Evolutionary conservation across 2,329 filamentous ascomycete genomes (phyloP).

Genomic region (Pseudogymnoascus sp.): DNA sequence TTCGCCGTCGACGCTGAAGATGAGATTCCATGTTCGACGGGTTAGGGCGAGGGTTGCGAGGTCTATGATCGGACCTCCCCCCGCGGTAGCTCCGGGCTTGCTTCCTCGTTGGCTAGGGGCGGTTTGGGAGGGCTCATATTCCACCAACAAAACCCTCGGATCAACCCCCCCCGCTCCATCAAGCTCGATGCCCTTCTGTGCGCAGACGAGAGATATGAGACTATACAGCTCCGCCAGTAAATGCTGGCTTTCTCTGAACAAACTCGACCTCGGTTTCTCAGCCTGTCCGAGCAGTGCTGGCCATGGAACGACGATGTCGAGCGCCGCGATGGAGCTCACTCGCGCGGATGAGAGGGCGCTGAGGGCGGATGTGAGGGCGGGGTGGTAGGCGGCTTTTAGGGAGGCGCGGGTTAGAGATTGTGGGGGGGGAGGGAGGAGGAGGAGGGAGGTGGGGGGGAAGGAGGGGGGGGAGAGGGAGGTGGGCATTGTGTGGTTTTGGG

Average conservation of each 20-base stretch:
- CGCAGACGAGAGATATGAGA: slow-evolving; percentile 65
- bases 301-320: slow-evolving; percentile 56
- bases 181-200: slow-evolving; percentile 52
- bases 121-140: slow-evolving; percentile 41
- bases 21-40: slow-evolving; percentile 51
- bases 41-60: slow-evolving; percentile 45
- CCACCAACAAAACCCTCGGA: slow-evolving; percentile 63
- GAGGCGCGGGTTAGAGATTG: slow-evolving; percentile 42
- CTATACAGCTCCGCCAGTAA: slow-evolving; percentile 71
- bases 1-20: slow-evolving; percentile 61
- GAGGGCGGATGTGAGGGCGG: slow-evolving; percentile 46
- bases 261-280: slow-evolving; percentile 42
- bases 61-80: slow-evolving; percentile 32
- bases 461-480: slow-evolving; percentile 23
- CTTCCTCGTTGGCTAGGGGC: slow-evolving; percentile 31
- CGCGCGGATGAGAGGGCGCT: slow-evolving; percentile 37
- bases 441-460: slow-evolving; percentile 36
- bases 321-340: too few species aligned
- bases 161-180: slow-evolving; percentile 66
- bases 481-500: not conserved
- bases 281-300: slow-evolving; percentile 41
- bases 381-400: slow-evolving; percentile 49
- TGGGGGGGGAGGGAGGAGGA: slow-evolving; percentile 57
- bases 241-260: slow-evolving; percentile 64
- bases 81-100: slow-evolving; percentile 29